phyloP scores from a whole-genome alignment of 148 eudicot species.

The Rhododendron williamsianum region DNA sequence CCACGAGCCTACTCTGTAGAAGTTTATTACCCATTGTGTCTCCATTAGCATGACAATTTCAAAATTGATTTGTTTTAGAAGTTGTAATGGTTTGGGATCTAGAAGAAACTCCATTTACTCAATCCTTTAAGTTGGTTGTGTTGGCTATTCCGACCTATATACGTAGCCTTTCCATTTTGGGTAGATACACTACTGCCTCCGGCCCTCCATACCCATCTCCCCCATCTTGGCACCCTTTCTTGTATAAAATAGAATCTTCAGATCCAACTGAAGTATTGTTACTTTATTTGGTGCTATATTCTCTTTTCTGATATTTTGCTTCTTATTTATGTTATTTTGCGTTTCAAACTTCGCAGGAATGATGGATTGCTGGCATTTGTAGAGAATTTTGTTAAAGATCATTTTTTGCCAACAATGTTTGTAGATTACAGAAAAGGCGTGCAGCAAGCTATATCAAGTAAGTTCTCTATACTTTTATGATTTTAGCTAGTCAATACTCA shows the following conservation, averaged over 20 bases:
- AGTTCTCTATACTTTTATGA: slow-evolving; percentile 24
- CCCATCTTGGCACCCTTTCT: not conserved
- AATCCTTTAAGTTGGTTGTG: not conserved
- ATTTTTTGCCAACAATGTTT: slow-evolving; percentile 92
- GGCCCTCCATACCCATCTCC: not conserved
- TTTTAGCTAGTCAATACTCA: not conserved
- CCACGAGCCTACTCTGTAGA: not conserved
- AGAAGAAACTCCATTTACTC: not conserved
- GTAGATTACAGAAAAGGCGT: slow-evolving; percentile 98
- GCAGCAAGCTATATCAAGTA: slow-evolving; percentile 98
- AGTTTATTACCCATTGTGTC: not conserved
- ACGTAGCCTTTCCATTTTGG: not conserved
- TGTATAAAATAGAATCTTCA: not conserved
- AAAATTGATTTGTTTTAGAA: not conserved
- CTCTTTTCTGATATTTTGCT: not conserved
- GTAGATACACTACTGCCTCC: not conserved
- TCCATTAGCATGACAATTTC: not conserved
- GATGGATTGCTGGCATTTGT: slow-evolving; percentile 84
- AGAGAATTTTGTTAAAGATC: slow-evolving; percentile 98
- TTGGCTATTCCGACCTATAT: not conserved
- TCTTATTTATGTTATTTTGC: not conserved
- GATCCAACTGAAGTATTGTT: slow-evolving; percentile 2
- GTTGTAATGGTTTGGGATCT: not conserved
- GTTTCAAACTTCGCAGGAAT: slow-evolving; percentile 48
- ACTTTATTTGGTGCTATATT: not conserved